Percentiles rank a stretch among this genome's conserved stretches.
Conservation (phyloP, 768 basidiomycete species). For the Boletus sp. region DNA sequence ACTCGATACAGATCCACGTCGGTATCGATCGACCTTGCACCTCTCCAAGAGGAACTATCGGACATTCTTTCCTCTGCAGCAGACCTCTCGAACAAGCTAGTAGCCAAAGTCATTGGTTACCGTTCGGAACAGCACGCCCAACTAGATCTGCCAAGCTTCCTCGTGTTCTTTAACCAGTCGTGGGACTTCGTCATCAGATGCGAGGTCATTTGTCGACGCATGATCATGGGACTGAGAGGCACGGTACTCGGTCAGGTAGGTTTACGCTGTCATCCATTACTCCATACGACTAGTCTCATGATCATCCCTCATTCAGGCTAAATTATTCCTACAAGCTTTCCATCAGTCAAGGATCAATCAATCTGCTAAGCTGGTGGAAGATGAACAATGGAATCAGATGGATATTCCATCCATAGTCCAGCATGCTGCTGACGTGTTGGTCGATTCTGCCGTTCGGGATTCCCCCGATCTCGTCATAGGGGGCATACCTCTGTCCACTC, state of each 20-base stretch:
- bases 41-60: slow-evolving; percentile 61
- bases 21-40: slow-evolving; percentile 40
- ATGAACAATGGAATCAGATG: slow-evolving; percentile 88
- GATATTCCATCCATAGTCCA: slow-evolving; percentile 68
- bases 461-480: slow-evolving; percentile 62
- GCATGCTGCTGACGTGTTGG: slow-evolving; percentile 65
- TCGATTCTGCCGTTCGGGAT: slow-evolving; percentile 81
- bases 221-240: slow-evolving; percentile 92
- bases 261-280: slow-evolving; percentile 7
- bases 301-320: slow-evolving; percentile 52
- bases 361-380: slow-evolving; percentile 89
- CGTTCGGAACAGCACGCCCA: slow-evolving; percentile 79
- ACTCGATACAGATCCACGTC: slow-evolving; percentile 35
- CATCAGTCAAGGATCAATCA: slow-evolving; percentile 77
- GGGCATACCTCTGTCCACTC: neutral
- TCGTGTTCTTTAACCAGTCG: slow-evolving; percentile 76
- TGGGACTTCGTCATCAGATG: slow-evolving; percentile 91
- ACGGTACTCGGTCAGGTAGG: slow-evolving; percentile 78
- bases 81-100: slow-evolving; percentile 82
- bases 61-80: slow-evolving; percentile 79
- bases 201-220: slow-evolving; percentile 80
- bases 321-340: slow-evolving; percentile 81
- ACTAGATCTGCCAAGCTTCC: slow-evolving; percentile 71
- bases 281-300: neutral
- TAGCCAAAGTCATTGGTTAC: slow-evolving; percentile 72